Conservation (phyloP, 2,329 filamentous ascomycete species). For the Ascochyta viciae-villosae region DNA sequence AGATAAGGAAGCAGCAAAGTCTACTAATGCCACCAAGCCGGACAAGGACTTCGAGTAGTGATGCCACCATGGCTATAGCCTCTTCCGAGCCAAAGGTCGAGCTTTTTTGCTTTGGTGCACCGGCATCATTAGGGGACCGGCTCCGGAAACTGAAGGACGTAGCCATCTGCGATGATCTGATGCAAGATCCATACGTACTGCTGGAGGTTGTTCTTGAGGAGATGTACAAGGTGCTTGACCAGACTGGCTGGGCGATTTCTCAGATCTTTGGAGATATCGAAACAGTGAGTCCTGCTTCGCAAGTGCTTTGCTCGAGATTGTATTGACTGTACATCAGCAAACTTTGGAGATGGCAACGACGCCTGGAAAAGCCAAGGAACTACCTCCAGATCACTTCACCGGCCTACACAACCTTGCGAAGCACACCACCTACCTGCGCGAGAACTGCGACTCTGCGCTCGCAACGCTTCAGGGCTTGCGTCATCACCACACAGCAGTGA, state of each 20-base stretch:
- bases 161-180: constrained; percentile 27
- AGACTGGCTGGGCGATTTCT: constrained; percentile 36
- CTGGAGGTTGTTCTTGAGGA: constrained; percentile 42
- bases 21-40: constrained; percentile 10
- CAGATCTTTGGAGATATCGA: constrained; percentile 44
- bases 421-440: constrained; percentile 47
- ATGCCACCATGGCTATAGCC: constrained; percentile 10
- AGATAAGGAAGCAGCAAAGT: constrained; percentile 16
- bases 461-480: constrained; percentile 36
- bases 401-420: constrained; percentile 51
- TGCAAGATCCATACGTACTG: constrained; percentile 43
- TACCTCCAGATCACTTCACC: constrained; percentile 27
- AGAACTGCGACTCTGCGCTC: constrained; percentile 43
- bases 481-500: constrained; percentile 24
- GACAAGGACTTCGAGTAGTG: constrained; percentile 23
- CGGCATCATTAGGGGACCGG: constrained; percentile 22
- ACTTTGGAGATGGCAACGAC: constrained; percentile 29
- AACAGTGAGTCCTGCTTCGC: constrained; percentile 25
- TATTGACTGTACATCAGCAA: constrained; percentile 22
- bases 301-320: background rate
- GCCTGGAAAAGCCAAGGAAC: constrained; percentile 29
- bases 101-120: constrained; percentile 41
- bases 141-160: constrained; percentile 22
- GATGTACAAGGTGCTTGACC: constrained; percentile 41
- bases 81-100: constrained; percentile 19